Evolutionary conservation across 371 early-diverging fungal genomes (phyloP).

Genomic region (Basidiobolus meristosporus): DNA sequence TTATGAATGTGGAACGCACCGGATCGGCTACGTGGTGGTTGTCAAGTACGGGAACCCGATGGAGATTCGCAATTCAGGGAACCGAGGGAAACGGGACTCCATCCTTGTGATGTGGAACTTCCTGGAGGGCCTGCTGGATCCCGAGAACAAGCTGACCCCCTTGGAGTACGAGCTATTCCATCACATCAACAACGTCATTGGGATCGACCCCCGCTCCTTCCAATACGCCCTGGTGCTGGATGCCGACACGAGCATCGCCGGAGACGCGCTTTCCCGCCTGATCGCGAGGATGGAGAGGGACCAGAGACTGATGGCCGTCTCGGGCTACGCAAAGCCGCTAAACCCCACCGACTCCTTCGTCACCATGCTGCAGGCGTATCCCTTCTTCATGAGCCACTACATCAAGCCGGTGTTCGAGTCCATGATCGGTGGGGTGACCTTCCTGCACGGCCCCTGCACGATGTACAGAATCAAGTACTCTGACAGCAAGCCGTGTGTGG

Average conservation of each 20-base stretch:
- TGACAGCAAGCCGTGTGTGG: constrained; percentile 69
- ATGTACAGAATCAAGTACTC: constrained; percentile 81
- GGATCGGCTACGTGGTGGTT: constrained; percentile 82
- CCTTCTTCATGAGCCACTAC: constrained; percentile 89
- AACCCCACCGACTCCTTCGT: constrained; percentile 82
- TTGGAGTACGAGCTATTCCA: constrained; percentile 86
- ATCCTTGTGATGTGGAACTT: too few relatives aligned
- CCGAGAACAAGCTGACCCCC: constrained; percentile 73
- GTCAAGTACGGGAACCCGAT: constrained; percentile 77
- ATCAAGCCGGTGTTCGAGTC: constrained; percentile 74
- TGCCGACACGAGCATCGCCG: constrained; percentile 78
- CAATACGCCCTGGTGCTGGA: constrained; percentile 88
- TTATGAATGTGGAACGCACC: constrained; percentile 72
- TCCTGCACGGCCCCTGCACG: constrained; percentile 90
- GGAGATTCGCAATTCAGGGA: constrained; percentile 71
- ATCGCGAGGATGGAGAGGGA: constrained; percentile 62
- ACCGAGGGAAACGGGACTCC: constrained; percentile 98
- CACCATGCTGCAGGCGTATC: constrained; percentile 81
- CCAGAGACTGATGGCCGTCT: constrained; percentile 69
- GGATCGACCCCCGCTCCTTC: constrained; percentile 64
- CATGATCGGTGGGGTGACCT: constrained; percentile 75
- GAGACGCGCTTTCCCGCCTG: constrained; percentile 42
- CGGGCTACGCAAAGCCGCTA: constrained; percentile 65
- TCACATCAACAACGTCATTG: constrained; percentile 79
- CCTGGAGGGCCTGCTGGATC: constrained; percentile 23